Percentiles rank a stretch among this genome's conserved stretches.
Conservation (phyloP, 768 basidiomycete genomes). For the Tylopilus balloui region DNA sequence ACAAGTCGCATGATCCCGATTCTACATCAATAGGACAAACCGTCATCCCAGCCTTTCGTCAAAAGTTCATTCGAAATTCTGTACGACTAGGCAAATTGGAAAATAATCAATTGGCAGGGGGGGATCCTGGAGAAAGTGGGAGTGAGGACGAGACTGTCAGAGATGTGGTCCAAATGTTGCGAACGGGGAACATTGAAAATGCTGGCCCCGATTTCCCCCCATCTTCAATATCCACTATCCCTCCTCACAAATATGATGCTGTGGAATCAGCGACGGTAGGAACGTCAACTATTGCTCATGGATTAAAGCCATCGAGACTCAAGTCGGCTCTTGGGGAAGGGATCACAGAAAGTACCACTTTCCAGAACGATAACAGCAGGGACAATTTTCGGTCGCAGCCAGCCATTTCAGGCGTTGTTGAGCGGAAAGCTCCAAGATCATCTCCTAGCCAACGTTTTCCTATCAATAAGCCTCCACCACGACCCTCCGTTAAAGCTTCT, state of each 20-base stretch:
- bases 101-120: conserved; percentile 46
- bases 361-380: conserved; percentile 22
- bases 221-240: not conserved
- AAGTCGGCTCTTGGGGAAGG: conserved; percentile 23
- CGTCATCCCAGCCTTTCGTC: conserved; percentile 40
- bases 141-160: conserved; percentile 49
- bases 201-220: conserved; percentile 41
- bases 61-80: conserved; percentile 47
- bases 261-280: not conserved
- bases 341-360: conserved; percentile 7
- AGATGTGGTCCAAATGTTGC: conserved; percentile 49
- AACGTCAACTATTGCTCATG: conserved; percentile 7
- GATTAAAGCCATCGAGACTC: conserved; percentile 47
- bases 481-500: not conserved
- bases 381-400: conserved; percentile 36
- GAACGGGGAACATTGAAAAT: conserved; percentile 50
- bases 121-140: conserved; percentile 47
- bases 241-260: not conserved
- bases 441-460: conserved; percentile 12
- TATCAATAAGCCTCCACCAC: conserved; percentile 14
- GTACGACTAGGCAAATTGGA: conserved; percentile 57
- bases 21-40: conserved; percentile 41
- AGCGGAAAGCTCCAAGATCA: conserved; percentile 17
- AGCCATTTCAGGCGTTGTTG: conserved; percentile 21
- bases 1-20: conserved; percentile 33